These are phyloP conservation scores for Scutellaria baicalensis DNA, from an alignment of 257 asterid genomes.

Conservation along the genomic window DNA sequence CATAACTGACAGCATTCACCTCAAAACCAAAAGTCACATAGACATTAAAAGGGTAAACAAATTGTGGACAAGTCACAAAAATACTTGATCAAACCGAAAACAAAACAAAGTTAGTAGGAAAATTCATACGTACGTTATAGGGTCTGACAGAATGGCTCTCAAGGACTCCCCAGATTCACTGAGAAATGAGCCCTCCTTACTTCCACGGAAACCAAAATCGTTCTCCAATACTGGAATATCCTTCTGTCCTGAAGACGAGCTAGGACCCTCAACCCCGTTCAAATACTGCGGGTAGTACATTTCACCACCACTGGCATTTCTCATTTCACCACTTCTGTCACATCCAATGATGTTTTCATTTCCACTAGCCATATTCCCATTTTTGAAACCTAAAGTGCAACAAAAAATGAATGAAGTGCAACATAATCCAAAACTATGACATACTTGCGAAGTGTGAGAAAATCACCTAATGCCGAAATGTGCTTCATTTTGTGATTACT, in stretches of 20 bases:
- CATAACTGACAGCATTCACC: conserved; percentile 3
- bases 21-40: not conserved
- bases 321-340: conserved; percentile 27
- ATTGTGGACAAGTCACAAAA: not conserved
- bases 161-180: conserved; percentile 68
- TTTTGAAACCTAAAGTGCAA: conserved; percentile 37
- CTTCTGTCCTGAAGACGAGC: conserved; percentile 48
- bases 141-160: conserved; percentile 77
- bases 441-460: not conserved
- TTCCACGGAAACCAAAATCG: conserved; percentile 73
- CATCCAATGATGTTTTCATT: conserved; percentile 27
- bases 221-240: conserved; percentile 35
- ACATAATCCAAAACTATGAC: not conserved
- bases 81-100: not conserved
- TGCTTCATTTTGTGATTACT: conserved; percentile 36
- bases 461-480: conserved; percentile 44
- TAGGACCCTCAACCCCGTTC: conserved; percentile 51
- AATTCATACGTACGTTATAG: conserved; percentile 71
- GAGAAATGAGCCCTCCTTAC: conserved; percentile 45
- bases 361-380: conserved; percentile 33
- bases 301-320: conserved; percentile 45
- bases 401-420: not conserved
- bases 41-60: not conserved
- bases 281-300: conserved; percentile 44
- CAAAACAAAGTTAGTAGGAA: not conserved